These are phyloP conservation scores for Anisodus tanguticus DNA, from an alignment of 257 asterid genomes.

Conservation along the genomic window DNA sequence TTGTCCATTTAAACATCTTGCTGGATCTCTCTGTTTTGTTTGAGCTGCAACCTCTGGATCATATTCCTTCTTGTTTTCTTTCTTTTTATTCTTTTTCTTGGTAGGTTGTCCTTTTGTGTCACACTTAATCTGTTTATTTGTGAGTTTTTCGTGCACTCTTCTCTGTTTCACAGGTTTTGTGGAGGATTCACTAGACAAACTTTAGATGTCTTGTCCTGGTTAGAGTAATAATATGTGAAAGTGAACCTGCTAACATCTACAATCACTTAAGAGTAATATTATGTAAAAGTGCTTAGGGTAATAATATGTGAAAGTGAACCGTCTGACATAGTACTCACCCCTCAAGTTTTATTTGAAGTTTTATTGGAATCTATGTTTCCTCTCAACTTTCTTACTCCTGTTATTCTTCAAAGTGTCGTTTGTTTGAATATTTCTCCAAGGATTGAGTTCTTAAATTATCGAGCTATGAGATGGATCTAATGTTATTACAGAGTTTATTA, in stretches of 20 bases:
- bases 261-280: background rate
- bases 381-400: background rate
- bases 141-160: background rate
- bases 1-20: constrained; percentile 17
- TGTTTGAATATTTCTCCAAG: background rate
- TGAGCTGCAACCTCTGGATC: constrained; percentile 22
- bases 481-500: background rate
- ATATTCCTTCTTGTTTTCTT: background rate
- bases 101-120: constrained; percentile 13
- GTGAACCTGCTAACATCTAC: constrained; percentile 2
- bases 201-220: background rate
- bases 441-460: constrained; percentile 14
- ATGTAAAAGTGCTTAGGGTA: background rate
- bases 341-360: background rate
- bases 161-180: background rate
- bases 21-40: constrained; percentile 1
- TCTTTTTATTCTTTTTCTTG: background rate
- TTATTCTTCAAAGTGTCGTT: background rate
- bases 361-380: background rate
- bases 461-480: background rate
- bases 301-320: background rate
- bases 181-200: constrained; percentile 9
- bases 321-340: background rate
- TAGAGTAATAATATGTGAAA: background rate
- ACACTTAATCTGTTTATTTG: background rate